Percentiles rank a stretch among this genome's conserved stretches.
Conservation (phyloP, 2,329 filamentous ascomycete species). For the Xylogone sp. region DNA sequence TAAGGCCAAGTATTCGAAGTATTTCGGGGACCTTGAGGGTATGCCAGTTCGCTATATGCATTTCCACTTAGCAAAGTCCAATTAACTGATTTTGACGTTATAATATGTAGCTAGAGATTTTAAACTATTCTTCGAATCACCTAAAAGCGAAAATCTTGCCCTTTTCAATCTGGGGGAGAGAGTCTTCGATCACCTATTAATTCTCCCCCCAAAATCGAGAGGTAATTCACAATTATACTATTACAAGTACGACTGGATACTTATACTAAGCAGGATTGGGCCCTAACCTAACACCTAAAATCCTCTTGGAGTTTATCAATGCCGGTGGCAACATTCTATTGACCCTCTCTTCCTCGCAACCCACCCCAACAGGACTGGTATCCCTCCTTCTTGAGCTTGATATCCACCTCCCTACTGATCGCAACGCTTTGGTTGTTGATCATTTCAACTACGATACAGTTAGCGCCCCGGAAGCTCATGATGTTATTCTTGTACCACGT, state of each 20-base stretch:
- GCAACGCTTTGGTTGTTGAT: conserved; percentile 82
- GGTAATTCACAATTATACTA: conserved; percentile 42
- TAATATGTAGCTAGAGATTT: conserved; percentile 69
- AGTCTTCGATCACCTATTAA: conserved; percentile 84
- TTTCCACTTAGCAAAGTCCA: background rate
- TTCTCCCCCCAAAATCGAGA: conserved; percentile 89
- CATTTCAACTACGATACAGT: conserved; percentile 89
- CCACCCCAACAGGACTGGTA: conserved; percentile 69
- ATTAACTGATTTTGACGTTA: conserved; percentile 1
- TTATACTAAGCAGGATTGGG: conserved; percentile 62
- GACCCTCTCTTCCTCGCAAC: conserved; percentile 68
- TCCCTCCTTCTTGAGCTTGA: conserved; percentile 85
- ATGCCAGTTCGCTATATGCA: conserved; percentile 24
- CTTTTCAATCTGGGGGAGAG: conserved; percentile 85
- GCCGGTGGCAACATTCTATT: conserved; percentile 87
- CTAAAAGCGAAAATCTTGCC: conserved; percentile 71
- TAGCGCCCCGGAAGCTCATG: conserved; percentile 77
- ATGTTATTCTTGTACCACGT: conserved; percentile 76
- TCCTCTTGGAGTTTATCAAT: conserved; percentile 88
- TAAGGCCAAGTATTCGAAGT: conserved; percentile 78
- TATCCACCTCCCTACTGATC: conserved; percentile 80
- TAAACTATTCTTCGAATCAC: conserved; percentile 74
- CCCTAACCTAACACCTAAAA: conserved; percentile 79
- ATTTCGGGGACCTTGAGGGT: conserved; percentile 71
- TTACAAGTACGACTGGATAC: conserved; percentile 5